Conservation (phyloP, 805 yeast species). For the Starmerella roubikii region DNA sequence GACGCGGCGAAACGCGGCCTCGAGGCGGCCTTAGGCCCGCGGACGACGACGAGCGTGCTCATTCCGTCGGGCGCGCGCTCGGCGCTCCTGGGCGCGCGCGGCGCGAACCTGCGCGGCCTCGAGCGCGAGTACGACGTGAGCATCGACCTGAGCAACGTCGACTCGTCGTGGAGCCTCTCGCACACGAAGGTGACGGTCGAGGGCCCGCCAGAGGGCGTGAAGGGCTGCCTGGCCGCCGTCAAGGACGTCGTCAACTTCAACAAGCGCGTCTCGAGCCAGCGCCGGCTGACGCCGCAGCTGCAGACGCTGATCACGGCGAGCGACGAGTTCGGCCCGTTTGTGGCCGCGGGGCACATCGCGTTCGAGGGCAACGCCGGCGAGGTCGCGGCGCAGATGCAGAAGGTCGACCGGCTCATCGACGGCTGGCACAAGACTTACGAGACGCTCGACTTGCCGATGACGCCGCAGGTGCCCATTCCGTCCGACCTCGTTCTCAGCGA, state of each 20-base stretch:
- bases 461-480: background rate
- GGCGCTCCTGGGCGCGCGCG: slow-evolving; percentile 17
- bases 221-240: slow-evolving; percentile 1
- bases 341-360: background rate
- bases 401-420: slow-evolving; percentile 4
- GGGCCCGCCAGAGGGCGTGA: slow-evolving; percentile 5
- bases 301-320: background rate
- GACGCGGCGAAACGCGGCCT: slow-evolving; percentile 9
- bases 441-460: background rate
- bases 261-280: slow-evolving; percentile 5
- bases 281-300: slow-evolving; percentile 2
- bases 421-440: slow-evolving; percentile 2
- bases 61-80: slow-evolving; percentile 16
- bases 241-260: slow-evolving; percentile 1
- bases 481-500: slow-evolving; percentile 1
- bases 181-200: slow-evolving; percentile 4
- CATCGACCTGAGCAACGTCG: slow-evolving; percentile 2
- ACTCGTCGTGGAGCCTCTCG: slow-evolving; percentile 10
- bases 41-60: slow-evolving; percentile 1
- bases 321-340: slow-evolving; percentile 1
- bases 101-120: slow-evolving; percentile 12
- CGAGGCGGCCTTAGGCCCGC: slow-evolving; percentile 12
- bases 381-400: slow-evolving; percentile 3
- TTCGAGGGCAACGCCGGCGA: slow-evolving; percentile 6
- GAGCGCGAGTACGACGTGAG: slow-evolving; percentile 7